These are phyloP conservation scores for Sequoia sempervirens DNA, from an alignment of 75 land plant species.

Conservation along the genomic window DNA sequence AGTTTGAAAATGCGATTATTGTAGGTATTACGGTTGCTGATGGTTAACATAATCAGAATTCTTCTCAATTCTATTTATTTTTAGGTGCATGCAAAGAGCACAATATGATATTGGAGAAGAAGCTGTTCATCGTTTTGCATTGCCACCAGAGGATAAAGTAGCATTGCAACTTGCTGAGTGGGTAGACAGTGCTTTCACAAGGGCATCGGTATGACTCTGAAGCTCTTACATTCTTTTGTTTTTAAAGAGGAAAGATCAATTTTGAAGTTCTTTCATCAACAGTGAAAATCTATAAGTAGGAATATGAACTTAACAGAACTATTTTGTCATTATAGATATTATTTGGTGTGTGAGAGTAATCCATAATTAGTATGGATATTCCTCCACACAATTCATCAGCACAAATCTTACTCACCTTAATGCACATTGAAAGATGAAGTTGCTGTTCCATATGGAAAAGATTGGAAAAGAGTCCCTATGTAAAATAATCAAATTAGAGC, in stretches of 20 bases:
- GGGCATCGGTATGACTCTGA: slow-evolving; percentile 62
- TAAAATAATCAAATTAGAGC: no score
- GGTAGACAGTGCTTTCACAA: slow-evolving; percentile 77
- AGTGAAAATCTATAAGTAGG: background rate
- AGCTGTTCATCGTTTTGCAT: slow-evolving; percentile 83
- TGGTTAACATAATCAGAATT: background rate
- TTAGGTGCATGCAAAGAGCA: slow-evolving; percentile 91
- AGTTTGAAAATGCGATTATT: background rate
- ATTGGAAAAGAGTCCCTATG: no score
- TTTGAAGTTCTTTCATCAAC: background rate
- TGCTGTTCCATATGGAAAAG: no score
- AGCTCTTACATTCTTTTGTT: background rate
- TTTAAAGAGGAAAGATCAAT: background rate
- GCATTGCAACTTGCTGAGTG: slow-evolving; percentile 85
- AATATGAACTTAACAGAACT: background rate
- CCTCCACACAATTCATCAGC: no score
- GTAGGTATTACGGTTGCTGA: background rate
- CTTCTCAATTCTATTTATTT: slow-evolving; percentile 8
- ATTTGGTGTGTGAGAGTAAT: background rate
- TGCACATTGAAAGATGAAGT: no score
- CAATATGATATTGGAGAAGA: slow-evolving; percentile 93
- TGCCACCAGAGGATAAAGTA: slow-evolving; percentile 90
- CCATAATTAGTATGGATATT: no score
- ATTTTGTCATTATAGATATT: background rate
- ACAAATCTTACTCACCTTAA: no score